Conservation (phyloP, 441 rosid genomes). For the Sinapis alba region DNA sequence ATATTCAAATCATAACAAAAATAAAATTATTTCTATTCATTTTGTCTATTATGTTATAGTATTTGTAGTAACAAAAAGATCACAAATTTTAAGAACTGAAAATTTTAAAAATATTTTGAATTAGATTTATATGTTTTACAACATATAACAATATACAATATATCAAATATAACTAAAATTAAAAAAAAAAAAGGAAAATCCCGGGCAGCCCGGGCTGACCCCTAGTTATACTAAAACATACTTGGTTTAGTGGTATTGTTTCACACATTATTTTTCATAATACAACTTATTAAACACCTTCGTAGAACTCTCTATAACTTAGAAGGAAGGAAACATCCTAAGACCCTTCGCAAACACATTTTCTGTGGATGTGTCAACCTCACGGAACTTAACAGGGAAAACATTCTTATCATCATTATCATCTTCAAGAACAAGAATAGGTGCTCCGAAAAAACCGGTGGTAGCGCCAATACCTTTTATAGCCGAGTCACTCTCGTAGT, state of each 20-base stretch:
- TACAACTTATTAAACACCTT: background rate
- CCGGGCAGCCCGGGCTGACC: no score
- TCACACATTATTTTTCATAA: constrained; percentile 10
- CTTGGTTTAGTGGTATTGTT: constrained; percentile 13
- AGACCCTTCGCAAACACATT: constrained; percentile 13
- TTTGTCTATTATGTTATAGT: no score
- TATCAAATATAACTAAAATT: no score
- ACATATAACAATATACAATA: no score
- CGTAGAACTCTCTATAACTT: background rate
- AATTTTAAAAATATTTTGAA: no score
- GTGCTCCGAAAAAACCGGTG: background rate
- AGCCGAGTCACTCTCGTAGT: background rate
- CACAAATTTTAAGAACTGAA: no score
- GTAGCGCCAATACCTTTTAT: constrained; percentile 13
- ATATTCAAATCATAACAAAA: no score
- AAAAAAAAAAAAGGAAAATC: no score
- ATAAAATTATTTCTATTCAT: no score
- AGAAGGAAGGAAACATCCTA: constrained; percentile 17
- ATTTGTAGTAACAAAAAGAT: no score
- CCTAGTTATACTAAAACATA: background rate
- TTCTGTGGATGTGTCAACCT: constrained; percentile 14
- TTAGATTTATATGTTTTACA: no score
- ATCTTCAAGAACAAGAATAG: constrained; percentile 21
- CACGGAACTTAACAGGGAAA: constrained; percentile 23
- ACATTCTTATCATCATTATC: constrained; percentile 26